These are phyloP conservation scores for Suillus subluteus DNA, from an alignment of 768 basidiomycete species.

Conservation along the genomic window DNA sequence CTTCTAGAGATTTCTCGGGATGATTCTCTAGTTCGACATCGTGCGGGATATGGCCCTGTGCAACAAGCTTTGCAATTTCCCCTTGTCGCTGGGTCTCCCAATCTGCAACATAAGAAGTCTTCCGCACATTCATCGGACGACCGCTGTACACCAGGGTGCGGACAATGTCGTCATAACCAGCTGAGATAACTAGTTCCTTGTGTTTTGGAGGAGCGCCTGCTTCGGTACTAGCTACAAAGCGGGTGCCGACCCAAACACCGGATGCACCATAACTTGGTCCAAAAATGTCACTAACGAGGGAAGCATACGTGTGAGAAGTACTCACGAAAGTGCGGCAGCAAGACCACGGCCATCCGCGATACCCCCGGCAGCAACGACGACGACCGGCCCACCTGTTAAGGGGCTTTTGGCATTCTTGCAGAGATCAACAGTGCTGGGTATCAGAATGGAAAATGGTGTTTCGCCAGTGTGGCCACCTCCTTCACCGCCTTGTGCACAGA, in stretches of 20 bases:
- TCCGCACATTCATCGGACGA: conserved; percentile 80
- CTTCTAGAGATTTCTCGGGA: conserved; percentile 66
- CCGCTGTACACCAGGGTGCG: conserved; percentile 79
- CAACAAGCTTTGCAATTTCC: conserved; percentile 62
- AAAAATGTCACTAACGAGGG: not conserved
- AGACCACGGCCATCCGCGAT: conserved; percentile 84
- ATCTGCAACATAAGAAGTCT: conserved; percentile 75
- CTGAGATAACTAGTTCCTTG: conserved; percentile 66
- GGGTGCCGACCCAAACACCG: conserved; percentile 88
- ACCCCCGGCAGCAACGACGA: conserved; percentile 85
- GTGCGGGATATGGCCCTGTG: conserved; percentile 74
- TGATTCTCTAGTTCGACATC: conserved; percentile 69
- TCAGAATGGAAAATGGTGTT: conserved; percentile 77
- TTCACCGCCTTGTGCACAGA: conserved; percentile 87
- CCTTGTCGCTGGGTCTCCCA: conserved; percentile 69
- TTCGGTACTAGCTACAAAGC: conserved; percentile 82
- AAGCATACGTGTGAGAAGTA: not conserved
- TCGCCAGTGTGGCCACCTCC: conserved; percentile 91
- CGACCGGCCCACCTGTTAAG: conserved; percentile 73
- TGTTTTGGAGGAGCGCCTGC: conserved; percentile 78
- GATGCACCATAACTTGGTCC: conserved; percentile 71
- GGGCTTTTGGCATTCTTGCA: conserved; percentile 72
- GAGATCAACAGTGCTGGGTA: conserved; percentile 82
- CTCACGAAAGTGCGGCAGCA: conserved; percentile 71
- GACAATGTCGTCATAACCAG: conserved; percentile 75